Base-by-base conservation (phyloP, 2,329 filamentous ascomycete genomes). In the Fusarium sp. region DNA sequence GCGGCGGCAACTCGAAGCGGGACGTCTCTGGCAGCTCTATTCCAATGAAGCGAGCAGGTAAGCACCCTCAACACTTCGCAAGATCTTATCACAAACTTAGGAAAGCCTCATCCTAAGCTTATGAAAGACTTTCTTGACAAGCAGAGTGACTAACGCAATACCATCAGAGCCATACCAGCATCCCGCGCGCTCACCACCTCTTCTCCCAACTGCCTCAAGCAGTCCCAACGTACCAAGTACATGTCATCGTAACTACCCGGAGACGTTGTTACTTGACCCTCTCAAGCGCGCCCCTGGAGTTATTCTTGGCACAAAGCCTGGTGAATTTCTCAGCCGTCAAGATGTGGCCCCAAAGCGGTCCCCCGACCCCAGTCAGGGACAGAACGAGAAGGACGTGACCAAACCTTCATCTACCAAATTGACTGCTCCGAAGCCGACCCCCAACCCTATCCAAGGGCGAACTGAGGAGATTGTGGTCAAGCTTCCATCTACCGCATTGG, bases 241-340 rank as follows among this genome's bases (percentile, higher is more conserved):
- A 3, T 77, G 68, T 21, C 52, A 59, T 33, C 57, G 73, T 13
- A 53, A 50, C 10, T 76, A 76, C 28, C 55, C 46, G 8, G 11
- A 42, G 16, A 68, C 61, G 5, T 46, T 73, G 28, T 31, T 49
- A 16, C 28, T 59, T 24, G 44, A 64, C 33, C 44, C 63, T 49
- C 26, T 55, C n/a, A 33, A 63, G 31, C 62, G 49, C 15, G 28
- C 28, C 4, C 38, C 64, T 31, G 73, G 71, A 3, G 15, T 58
- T 8, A 55, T 74, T 18, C 57, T 78, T 33, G 76, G 76, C 7
- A 63, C 10, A 15, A 47, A 57, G 6, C 56, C 63, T 11, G 20
- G 68, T 16, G 72, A 74, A 20, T 78, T 78, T 43, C 57, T 78
- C 7, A 33, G 39, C 12, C 63, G 70, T 8, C 53, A 31, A 42